phyloP scores from a whole-genome alignment of 1,284 basidiomycete genomes.

The Ceratobasidium sp. region DNA sequence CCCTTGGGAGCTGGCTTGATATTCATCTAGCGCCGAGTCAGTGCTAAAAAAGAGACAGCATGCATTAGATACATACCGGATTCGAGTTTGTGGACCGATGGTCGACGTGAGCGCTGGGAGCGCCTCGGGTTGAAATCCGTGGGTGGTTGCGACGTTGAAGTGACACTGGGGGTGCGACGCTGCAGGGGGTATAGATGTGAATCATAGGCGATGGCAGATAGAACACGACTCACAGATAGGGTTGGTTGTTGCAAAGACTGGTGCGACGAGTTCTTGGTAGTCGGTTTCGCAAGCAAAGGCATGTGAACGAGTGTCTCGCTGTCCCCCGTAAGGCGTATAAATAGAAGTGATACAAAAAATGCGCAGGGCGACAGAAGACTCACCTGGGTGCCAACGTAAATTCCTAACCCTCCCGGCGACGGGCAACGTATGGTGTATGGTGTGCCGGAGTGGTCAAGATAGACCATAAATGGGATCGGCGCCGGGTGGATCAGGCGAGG shows the following conservation, averaged over 20 bases:
- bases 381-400: not conserved
- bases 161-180: not conserved
- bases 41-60: too few species aligned
- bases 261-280: too few species aligned
- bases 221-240: too few species aligned
- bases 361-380: too few species aligned
- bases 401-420: not conserved
- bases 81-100: constrained; percentile 5
- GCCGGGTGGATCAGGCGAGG: not conserved
- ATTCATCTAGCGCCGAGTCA: constrained; percentile 7
- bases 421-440: not conserved
- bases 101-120: constrained; percentile 3
- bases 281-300: too few species aligned
- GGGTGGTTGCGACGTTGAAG: not conserved
- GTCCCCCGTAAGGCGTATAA: too few species aligned
- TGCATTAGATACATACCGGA: constrained; percentile 5
- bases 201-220: too few species aligned
- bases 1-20: constrained; percentile 19
- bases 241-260: too few species aligned
- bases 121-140: not conserved
- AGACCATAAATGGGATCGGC: not conserved
- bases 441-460: not conserved
- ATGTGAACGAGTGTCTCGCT: too few species aligned
- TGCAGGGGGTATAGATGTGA: not conserved
- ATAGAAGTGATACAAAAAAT: too few species aligned